These are phyloP conservation scores for Stephania cephalantha DNA, from an alignment of 164 flowering plant genomes.

Conservation along the genomic window DNA sequence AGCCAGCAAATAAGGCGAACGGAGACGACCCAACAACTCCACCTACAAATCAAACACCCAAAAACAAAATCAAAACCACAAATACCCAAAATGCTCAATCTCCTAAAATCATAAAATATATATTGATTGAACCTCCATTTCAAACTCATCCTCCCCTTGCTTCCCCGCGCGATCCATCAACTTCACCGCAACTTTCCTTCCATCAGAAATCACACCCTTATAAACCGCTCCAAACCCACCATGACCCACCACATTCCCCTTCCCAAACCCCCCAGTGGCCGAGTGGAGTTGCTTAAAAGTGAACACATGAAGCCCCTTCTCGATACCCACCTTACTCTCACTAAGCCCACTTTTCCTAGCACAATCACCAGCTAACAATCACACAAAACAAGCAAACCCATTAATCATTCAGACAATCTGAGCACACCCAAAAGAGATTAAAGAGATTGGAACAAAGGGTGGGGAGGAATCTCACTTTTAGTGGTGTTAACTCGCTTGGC, in stretches of 20 bases:
- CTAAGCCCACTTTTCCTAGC: conserved; percentile 31
- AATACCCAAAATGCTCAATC: background rate
- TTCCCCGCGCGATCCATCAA: conserved; percentile 82
- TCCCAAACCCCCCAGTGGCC: conserved; percentile 84
- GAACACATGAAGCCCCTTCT: conserved; percentile 69
- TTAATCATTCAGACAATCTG: background rate
- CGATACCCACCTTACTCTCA: conserved; percentile 36
- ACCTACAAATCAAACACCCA: conserved; percentile 38
- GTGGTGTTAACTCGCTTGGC: conserved; percentile 39
- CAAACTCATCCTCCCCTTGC: conserved; percentile 93
- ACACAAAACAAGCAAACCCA: background rate
- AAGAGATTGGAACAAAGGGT: background rate
- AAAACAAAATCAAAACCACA: conserved; percentile 1
- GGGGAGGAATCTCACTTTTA: conserved; percentile 32
- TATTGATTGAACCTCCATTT: conserved; percentile 57
- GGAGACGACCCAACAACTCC: conserved; percentile 76
- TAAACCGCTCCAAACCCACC: conserved; percentile 91
- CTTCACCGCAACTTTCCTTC: conserved; percentile 81
- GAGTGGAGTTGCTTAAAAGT: conserved; percentile 88
- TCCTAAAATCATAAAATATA: background rate
- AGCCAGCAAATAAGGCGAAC: conserved; percentile 70
- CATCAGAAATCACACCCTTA: conserved; percentile 75
- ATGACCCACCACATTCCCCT: conserved; percentile 81
- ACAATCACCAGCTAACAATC: conserved; percentile 8
- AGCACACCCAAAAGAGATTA: background rate